A percentile compares a stretch with the other conserved stretches of the same genome.
These are phyloP conservation scores for Salicornia ramosissima DNA, from an alignment of 148 eudicot species.

Conservation along the genomic window DNA sequence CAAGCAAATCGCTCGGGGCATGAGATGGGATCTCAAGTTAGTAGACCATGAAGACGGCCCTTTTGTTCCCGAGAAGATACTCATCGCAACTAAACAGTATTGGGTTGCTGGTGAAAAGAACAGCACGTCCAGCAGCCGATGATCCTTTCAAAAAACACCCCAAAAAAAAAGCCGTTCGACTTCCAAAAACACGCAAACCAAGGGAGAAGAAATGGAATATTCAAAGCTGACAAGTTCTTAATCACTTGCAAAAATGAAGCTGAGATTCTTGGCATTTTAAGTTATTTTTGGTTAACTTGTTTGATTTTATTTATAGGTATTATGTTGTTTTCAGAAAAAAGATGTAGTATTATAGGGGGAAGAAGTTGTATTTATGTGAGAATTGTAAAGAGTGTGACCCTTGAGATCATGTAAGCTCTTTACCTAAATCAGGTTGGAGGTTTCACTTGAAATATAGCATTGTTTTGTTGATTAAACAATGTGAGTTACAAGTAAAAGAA, in stretches of 20 bases:
- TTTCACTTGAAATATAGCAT: conserved; percentile 10
- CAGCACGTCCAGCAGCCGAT: conserved; percentile 26
- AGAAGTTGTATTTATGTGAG: conserved; percentile 16
- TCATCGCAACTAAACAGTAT: conserved; percentile 58
- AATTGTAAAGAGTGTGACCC: conserved; percentile 12
- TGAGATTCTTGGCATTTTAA: conserved; percentile 2
- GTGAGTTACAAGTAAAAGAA: not conserved
- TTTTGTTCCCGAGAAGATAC: conserved; percentile 67
- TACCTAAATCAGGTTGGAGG: conserved; percentile 6
- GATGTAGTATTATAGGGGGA: conserved; percentile 18
- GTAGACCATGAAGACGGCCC: conserved; percentile 91
- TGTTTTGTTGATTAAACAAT: not conserved
- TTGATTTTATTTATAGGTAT: conserved; percentile 1
- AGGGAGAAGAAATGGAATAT: not conserved
- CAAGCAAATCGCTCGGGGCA: conserved; percentile 54
- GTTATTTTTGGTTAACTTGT: conserved; percentile 1
- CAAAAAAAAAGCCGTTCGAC: not conserved
- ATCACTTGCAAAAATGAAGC: not conserved
- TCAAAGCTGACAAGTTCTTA: not conserved
- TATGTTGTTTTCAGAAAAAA: conserved; percentile 6
- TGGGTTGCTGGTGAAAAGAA: conserved; percentile 54
- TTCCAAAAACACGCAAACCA: not conserved
- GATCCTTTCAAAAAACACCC: not conserved
- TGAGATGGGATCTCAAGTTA: conserved; percentile 78
- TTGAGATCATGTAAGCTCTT: conserved; percentile 14